These are phyloP conservation scores for Neospora caninum DNA, from an alignment of 169 alveolate genomes.

Conservation along the genomic window DNA sequence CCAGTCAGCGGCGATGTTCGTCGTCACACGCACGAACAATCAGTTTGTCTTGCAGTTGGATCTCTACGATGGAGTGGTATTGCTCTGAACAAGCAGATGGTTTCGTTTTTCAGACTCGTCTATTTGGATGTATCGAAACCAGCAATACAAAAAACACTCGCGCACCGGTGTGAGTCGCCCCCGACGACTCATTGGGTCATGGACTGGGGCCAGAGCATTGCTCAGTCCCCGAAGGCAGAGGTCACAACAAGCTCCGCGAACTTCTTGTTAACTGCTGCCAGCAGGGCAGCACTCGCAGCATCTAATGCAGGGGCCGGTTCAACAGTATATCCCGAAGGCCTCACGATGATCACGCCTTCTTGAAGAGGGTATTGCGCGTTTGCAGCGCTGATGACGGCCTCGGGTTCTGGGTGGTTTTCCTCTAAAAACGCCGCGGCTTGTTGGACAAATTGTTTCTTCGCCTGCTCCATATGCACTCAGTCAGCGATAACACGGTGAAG, in stretches of 20 bases:
- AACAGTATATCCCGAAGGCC: not conserved
- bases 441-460: not conserved
- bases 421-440: not conserved
- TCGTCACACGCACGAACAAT: no score
- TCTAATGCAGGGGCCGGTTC: not conserved
- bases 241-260: not conserved
- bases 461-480: not conserved
- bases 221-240: not conserved
- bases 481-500: no score
- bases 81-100: no score
- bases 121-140: not conserved
- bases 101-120: no score
- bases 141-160: not conserved
- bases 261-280: constrained; percentile 21
- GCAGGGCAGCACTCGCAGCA: not conserved
- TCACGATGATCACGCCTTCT: constrained; percentile 17
- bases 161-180: not conserved
- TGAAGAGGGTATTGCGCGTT: constrained; percentile 30
- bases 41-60: no score
- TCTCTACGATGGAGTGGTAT: no score
- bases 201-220: not conserved
- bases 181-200: not conserved
- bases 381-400: not conserved
- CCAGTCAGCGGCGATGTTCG: no score
- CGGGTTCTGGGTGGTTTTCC: not conserved